Conservation (phyloP, 2,329 filamentous ascomycete species). For the Botryotinia convoluta region DNA sequence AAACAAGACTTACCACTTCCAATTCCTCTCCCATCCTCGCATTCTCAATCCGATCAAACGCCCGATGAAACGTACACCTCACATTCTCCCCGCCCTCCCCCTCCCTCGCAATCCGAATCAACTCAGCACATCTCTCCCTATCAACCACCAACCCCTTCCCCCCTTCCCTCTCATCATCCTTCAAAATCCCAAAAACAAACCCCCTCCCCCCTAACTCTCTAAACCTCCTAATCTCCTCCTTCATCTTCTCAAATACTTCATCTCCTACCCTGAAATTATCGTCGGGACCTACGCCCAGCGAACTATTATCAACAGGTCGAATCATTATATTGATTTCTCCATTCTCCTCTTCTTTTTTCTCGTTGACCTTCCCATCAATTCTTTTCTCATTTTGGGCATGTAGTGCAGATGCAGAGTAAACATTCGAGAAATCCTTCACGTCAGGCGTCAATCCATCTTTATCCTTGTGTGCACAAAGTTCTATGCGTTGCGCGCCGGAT, state of each 20-base stretch:
- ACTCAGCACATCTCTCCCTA: slow-evolving; percentile 40
- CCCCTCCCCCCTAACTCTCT: slow-evolving; percentile 42
- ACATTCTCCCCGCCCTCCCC: slow-evolving; percentile 36
- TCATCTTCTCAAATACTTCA: slow-evolving; percentile 40
- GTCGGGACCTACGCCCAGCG: fast-evolving
- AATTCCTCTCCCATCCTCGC: slow-evolving; percentile 22
- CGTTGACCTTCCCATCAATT: background rate
- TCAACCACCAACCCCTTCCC: slow-evolving; percentile 39
- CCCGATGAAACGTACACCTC: slow-evolving; percentile 54
- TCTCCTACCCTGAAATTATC: background rate
- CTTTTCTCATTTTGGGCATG: no score
- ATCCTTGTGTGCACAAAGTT: slow-evolving; percentile 46
- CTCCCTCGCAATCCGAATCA: slow-evolving; percentile 39
- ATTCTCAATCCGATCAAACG: slow-evolving; percentile 45
- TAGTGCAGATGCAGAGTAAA: background rate
- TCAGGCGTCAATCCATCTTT: slow-evolving; percentile 44
- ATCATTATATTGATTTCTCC: slow-evolving; percentile 47
- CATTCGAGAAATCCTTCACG: slow-evolving; percentile 28
- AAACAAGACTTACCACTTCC: slow-evolving; percentile 37
- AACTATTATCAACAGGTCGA: slow-evolving; percentile 41
- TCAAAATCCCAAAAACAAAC: slow-evolving; percentile 52
- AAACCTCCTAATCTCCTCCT: slow-evolving; percentile 40
- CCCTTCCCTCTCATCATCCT: background rate
- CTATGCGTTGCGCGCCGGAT: slow-evolving; percentile 49
- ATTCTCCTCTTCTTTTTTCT: no score